These are phyloP conservation scores for Trichosporon sp. DNA, from an alignment of 1,284 basidiomycete genomes.

Conservation along the genomic window DNA sequence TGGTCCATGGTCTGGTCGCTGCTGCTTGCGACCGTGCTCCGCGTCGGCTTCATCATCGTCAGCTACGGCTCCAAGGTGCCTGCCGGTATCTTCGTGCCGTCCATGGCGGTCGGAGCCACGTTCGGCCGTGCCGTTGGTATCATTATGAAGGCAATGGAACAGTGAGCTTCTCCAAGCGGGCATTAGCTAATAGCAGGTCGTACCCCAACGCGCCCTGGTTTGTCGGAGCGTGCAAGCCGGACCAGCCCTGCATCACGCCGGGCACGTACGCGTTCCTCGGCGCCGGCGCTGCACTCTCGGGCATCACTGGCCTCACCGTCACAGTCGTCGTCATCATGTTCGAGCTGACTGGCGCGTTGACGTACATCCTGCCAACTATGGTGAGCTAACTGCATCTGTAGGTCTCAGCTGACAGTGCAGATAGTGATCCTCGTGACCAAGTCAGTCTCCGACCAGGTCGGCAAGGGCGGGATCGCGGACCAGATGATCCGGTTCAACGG, in stretches of 20 bases:
- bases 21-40: slow-evolving; percentile 82
- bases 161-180: slow-evolving; percentile 52
- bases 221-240: slow-evolving; percentile 72
- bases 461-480: slow-evolving; percentile 89
- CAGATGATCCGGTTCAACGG: slow-evolving; percentile 97
- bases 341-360: slow-evolving; percentile 96
- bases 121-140: slow-evolving; percentile 96
- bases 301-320: slow-evolving; percentile 94
- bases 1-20: slow-evolving; percentile 94
- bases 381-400: slow-evolving; percentile 78
- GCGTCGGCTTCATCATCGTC: slow-evolving; percentile 79
- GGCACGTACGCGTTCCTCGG: slow-evolving; percentile 96
- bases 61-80: slow-evolving; percentile 97
- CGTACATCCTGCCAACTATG: slow-evolving; percentile 98
- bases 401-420: slow-evolving; percentile 99
- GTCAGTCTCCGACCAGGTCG: slow-evolving; percentile 92
- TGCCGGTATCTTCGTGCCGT: slow-evolving; percentile 94
- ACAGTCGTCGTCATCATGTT: slow-evolving; percentile 99
- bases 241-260: slow-evolving; percentile 94
- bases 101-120: slow-evolving; percentile 94
- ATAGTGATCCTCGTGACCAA: slow-evolving; percentile 95
- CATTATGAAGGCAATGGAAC: slow-evolving; percentile 84
- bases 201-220: slow-evolving; percentile 82
- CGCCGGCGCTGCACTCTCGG: slow-evolving; percentile 89
- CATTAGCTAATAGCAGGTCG: slow-evolving; percentile 55